Evolutionary conservation across 495 filamentous ascomycete species (phyloP).

Genomic region (Coniosporium apollinis): DNA sequence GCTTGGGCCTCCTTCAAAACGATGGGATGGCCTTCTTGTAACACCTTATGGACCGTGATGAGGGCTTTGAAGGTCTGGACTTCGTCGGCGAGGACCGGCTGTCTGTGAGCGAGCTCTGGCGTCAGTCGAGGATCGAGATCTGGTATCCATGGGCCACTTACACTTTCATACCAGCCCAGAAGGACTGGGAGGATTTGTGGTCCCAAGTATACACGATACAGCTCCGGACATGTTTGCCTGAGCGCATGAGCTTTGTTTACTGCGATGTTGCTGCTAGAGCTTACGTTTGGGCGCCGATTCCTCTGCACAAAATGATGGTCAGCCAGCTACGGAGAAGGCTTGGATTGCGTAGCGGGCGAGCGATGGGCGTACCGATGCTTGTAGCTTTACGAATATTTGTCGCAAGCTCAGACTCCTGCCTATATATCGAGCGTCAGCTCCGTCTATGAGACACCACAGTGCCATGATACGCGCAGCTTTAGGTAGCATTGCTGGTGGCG

Average conservation of each 20-base stretch:
- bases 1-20: slow-evolving; percentile 77
- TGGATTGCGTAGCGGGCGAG: slow-evolving; percentile 5
- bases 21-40: slow-evolving; percentile 88
- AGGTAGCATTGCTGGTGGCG: slow-evolving; percentile 20
- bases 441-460: no score
- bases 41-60: slow-evolving; percentile 64
- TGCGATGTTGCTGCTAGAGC: no score
- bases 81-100: slow-evolving; percentile 82
- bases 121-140: neutral
- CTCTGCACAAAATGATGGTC: no score
- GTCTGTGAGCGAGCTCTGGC: slow-evolving; percentile 32
- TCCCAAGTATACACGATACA: slow-evolving; percentile 99
- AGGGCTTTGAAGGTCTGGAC: slow-evolving; percentile 46
- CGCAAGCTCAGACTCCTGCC: slow-evolving; percentile 82
- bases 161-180: slow-evolving; percentile 99
- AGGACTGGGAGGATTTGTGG: slow-evolving; percentile 88
- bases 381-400: slow-evolving; percentile 97
- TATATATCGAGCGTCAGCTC: no score
- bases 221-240: slow-evolving; percentile 89
- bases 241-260: no score
- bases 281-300: slow-evolving; percentile 90
- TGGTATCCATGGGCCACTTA: slow-evolving; percentile 33
- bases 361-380: slow-evolving; percentile 44
- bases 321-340: no score
- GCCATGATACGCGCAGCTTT: no score